phyloP scores from a whole-genome alignment of 1,139 yeast genomes.

The Protomyces macrosporus region DNA sequence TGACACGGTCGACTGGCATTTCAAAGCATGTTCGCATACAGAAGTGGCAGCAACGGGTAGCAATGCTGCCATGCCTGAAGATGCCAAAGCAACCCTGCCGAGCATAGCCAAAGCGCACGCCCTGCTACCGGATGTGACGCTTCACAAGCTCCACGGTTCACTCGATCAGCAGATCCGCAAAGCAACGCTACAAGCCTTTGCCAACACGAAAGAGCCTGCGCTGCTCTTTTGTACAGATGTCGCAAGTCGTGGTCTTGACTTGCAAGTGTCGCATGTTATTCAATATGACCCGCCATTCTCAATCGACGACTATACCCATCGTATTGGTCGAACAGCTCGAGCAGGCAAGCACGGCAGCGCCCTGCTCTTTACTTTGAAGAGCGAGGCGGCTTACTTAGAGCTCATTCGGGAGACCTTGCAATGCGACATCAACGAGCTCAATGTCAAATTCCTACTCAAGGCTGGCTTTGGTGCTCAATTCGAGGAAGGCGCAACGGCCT shows the following conservation, averaged over 20 bases:
- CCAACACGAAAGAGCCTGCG: constrained; percentile 44
- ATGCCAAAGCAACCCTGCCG: constrained; percentile 36
- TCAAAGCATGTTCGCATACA: constrained; percentile 55
- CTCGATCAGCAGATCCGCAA: constrained; percentile 77
- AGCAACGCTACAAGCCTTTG: constrained; percentile 63
- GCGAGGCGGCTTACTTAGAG: constrained; percentile 73
- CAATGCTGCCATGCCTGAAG: constrained; percentile 35
- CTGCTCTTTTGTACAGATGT: constrained; percentile 84
- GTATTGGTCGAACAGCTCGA: constrained; percentile 96
- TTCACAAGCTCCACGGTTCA: constrained; percentile 88
- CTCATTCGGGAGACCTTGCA: constrained; percentile 10
- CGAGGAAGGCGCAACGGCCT: constrained; percentile 94
- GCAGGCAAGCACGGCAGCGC: constrained; percentile 77
- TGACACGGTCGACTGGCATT: constrained; percentile 91
- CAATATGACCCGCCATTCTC: constrained; percentile 89
- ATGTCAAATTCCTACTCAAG: constrained; percentile 40
- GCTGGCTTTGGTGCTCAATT: constrained; percentile 60
- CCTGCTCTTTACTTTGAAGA: constrained; percentile 73
- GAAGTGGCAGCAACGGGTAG: constrained; percentile 36
- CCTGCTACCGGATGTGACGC: constrained; percentile 46
- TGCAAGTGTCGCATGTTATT: constrained; percentile 67
- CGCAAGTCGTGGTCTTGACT: constrained; percentile 90
- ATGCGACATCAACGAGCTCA: constrained; percentile 2
- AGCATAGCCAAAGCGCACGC: constrained; percentile 39
- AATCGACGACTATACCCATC: constrained; percentile 84